Evolutionary conservation across 495 filamentous ascomycete genomes (phyloP).

Genomic region (Letharia columbiana): DNA sequence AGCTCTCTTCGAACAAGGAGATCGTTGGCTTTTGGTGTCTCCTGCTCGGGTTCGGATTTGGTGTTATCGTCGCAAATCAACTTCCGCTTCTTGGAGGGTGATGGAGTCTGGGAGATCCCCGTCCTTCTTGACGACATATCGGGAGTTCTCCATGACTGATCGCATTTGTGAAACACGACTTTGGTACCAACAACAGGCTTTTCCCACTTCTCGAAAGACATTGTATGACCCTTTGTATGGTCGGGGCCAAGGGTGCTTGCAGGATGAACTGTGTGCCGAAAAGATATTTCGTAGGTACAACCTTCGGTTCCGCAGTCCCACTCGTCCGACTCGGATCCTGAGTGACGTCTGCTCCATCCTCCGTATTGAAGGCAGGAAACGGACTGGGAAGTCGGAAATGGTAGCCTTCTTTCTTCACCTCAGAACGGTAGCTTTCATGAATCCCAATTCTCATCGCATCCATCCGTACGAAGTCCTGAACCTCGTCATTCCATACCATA

Average conservation of each 20-base stretch:
- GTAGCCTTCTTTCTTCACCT: slow-evolving; percentile 60
- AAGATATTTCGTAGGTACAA: neutral
- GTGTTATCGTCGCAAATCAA: neutral
- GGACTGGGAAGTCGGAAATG: neutral
- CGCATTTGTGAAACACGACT: neutral
- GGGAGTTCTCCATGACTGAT: neutral
- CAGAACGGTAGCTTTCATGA: slow-evolving; percentile 80
- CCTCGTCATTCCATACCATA: slow-evolving; percentile 78
- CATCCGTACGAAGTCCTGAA: slow-evolving; percentile 94
- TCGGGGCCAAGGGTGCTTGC: neutral
- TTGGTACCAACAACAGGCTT: neutral
- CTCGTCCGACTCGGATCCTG: neutral
- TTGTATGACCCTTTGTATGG: neutral
- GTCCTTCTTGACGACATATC: neutral
- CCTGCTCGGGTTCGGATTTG: neutral
- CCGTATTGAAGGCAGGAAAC: neutral
- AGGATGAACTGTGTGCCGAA: neutral
- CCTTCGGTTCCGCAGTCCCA: neutral
- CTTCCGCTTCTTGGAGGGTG: neutral
- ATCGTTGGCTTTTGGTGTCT: neutral
- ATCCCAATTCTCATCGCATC: slow-evolving; percentile 73
- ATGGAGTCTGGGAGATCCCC: neutral
- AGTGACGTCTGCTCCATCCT: neutral
- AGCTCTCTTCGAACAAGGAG: too few species aligned
- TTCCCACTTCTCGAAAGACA: neutral